phyloP scores from a whole-genome alignment of 176 grass and related monocot genomes.

The Themeda triandra region DNA sequence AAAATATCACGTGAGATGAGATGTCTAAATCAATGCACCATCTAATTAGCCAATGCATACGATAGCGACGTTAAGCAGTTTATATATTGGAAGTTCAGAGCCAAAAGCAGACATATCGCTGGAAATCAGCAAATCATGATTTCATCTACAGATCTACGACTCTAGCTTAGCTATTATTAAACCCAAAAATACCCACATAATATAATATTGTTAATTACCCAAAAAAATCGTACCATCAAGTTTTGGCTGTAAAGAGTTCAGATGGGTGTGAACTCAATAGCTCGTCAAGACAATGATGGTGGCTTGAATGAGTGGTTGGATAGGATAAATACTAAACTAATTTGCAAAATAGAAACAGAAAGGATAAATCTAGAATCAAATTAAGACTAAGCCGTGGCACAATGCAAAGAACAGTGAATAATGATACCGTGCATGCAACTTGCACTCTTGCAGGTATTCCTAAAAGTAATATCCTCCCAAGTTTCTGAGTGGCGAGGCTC shows the following conservation, averaged over 20 bases:
- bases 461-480: constrained; percentile 8
- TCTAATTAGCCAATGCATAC: constrained; percentile 4
- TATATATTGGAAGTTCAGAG: neutral
- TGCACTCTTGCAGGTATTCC: neutral
- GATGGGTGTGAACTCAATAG: neutral
- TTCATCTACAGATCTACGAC: neutral
- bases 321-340: neutral
- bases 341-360: neutral
- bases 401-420: neutral
- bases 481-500: neutral
- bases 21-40: constrained; percentile 20
- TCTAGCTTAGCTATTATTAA: neutral
- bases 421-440: neutral
- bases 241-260: neutral
- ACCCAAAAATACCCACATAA: neutral
- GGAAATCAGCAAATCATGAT: constrained; percentile 6
- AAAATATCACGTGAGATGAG: neutral
- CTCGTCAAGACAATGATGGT: neutral
- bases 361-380: neutral
- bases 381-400: neutral
- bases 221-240: neutral
- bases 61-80: constrained; percentile 1
- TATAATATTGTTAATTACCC: neutral
- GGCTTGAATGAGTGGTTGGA: neutral
- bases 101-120: neutral